phyloP scores from a whole-genome alignment of 345 rosid genomes.

The Ceriops tagal region DNA sequence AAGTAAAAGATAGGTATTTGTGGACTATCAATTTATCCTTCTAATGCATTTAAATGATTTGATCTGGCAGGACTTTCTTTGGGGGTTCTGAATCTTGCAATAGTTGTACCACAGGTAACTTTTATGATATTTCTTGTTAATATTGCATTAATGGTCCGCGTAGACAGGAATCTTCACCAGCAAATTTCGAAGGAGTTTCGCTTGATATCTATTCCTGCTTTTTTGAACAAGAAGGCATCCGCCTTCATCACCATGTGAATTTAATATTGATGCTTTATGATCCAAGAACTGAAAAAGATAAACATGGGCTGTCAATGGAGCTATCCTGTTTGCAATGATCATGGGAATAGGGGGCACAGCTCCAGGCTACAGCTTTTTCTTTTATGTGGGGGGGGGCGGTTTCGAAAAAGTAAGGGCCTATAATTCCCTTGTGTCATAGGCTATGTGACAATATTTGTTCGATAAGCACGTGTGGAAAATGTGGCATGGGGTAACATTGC shows the following conservation, averaged over 20 bases:
- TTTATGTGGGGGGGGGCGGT: too few species aligned
- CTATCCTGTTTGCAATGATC: neutral
- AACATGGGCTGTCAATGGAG: neutral
- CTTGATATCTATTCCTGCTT: too few species aligned
- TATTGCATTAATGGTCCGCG: too few species aligned
- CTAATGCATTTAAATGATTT: neutral
- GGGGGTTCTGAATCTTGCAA: conserved; percentile 74
- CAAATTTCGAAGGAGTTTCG: too few species aligned
- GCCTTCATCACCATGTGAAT: too few species aligned
- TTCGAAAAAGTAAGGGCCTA: too few species aligned
- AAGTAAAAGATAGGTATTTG: too few species aligned
- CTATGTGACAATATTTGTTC: neutral
- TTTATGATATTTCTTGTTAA: neutral
- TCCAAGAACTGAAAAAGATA: neutral
- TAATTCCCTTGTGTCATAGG: too few species aligned
- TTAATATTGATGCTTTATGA: neutral
- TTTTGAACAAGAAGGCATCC: too few species aligned
- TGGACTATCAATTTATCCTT: neutral
- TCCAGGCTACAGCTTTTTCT: too few species aligned
- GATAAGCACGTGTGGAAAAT: neutral
- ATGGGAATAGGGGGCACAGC: too few species aligned
- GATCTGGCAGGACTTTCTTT: conserved; percentile 60
- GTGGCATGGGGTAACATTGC: conserved; percentile 2
- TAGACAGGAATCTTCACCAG: too few species aligned
- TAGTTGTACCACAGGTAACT: conserved; percentile 77